A percentile compares a stretch with the other conserved stretches of the same genome.
Conservation (phyloP, 23 red algal genomes). For the Cyanidium caldarium region DNA sequence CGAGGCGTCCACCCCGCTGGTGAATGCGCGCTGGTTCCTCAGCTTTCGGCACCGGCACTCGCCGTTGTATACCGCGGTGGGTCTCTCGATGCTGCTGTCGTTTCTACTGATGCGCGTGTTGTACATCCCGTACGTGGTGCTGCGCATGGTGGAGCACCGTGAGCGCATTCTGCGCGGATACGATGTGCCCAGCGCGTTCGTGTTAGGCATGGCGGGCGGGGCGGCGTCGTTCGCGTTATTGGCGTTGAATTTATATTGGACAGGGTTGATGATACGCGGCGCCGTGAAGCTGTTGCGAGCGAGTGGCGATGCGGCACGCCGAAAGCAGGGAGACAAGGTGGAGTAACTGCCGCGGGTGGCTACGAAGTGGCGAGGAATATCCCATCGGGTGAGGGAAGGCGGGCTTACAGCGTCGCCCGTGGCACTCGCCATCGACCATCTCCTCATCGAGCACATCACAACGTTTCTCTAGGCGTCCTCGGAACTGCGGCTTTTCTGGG, state of each 20-base stretch:
- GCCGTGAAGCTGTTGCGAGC: neutral
- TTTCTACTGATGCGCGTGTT: neutral
- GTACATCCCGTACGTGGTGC: neutral
- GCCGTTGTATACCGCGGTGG: neutral
- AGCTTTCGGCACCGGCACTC: slow-evolving; percentile 5
- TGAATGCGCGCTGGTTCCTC: slow-evolving; percentile 32
- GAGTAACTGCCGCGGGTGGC: too few relatives aligned
- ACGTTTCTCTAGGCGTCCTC: too few relatives aligned
- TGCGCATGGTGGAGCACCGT: neutral
- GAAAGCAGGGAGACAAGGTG: too few relatives aligned
- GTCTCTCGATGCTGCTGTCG: slow-evolving; percentile 2
- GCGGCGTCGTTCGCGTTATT: neutral
- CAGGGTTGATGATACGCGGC: neutral
- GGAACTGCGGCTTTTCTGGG: too few relatives aligned
- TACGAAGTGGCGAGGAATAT: too few relatives aligned
- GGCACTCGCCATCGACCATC: too few relatives aligned
- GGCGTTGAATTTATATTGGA: slow-evolving; percentile 3
- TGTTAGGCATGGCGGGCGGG: neutral
- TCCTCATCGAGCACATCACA: too few relatives aligned
- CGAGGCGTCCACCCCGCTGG: slow-evolving; percentile 27
- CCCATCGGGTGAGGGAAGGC: too few relatives aligned
- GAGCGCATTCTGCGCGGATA: neutral
- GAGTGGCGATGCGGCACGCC: neutral
- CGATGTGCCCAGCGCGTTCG: neutral
- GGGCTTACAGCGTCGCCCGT: too few relatives aligned